A percentile compares a stretch with the other conserved stretches of the same genome.
phyloP scores from a whole-genome alignment of 1,139 yeast species.

The Suhomyces bribrorum region DNA sequence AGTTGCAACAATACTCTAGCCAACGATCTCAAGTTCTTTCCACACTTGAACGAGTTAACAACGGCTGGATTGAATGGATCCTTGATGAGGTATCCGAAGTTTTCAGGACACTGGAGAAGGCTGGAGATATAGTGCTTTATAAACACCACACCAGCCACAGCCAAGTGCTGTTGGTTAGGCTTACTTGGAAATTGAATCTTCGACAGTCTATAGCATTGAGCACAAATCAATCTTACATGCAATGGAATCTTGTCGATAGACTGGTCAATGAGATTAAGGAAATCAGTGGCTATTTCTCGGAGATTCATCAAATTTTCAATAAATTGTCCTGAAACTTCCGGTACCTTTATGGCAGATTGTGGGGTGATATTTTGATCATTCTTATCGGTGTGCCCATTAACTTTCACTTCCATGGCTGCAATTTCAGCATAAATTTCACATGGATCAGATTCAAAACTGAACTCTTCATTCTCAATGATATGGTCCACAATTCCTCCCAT shows the following conservation, averaged over 20 bases:
- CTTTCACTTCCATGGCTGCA: conserved; percentile 49
- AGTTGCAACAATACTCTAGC: conserved; percentile 65
- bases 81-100: conserved; percentile 47
- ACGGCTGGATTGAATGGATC: conserved; percentile 35
- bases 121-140: conserved; percentile 64
- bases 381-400: conserved; percentile 40
- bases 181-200: conserved; percentile 52
- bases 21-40: conserved; percentile 59
- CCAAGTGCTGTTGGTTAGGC: conserved; percentile 53
- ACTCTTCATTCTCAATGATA: conserved; percentile 56
- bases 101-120: conserved; percentile 70
- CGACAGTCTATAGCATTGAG: conserved; percentile 35
- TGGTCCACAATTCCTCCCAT: conserved; percentile 52
- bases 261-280: conserved; percentile 46
- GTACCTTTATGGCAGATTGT: conserved; percentile 76
- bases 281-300: conserved; percentile 67
- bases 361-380: conserved; percentile 42
- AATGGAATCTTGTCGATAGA: conserved; percentile 56
- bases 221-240: conserved; percentile 50
- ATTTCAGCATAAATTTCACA: conserved; percentile 53
- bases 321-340: conserved; percentile 66
- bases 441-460: conserved; percentile 83
- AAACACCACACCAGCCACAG: conserved; percentile 70
- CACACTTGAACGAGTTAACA: conserved; percentile 21
- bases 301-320: conserved; percentile 72